Base-by-base conservation (phyloP, 805 yeast genomes). In the Cyberlindnera saturnus region DNA sequence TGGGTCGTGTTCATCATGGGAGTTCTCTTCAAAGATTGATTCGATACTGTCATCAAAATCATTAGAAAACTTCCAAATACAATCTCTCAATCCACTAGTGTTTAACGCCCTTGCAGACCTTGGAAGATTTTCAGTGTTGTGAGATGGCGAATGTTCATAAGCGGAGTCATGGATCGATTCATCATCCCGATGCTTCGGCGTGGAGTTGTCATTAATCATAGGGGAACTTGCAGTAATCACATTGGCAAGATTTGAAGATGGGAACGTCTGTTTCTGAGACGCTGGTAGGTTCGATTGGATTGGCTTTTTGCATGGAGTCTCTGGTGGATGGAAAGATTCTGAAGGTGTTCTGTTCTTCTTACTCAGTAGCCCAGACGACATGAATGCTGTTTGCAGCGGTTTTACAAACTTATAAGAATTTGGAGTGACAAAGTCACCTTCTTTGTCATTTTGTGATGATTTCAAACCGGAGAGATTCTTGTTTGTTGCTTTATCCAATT, bases 361-460 rank as follows among this genome's bases (percentile, higher is more conserved):
- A 32, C 83, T 77, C 46, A 81, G 62, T 31, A 87, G 65, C 0
- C 96, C 96, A 0, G 86, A 67, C 3, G 90, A 75, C 59, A 78
- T 73, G 62, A 87, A 87, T 14, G 93, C 96, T 0, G 90, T 82
- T 59, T 86, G 95, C 33, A 87, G 70, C 3, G 96, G 96, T 57
- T 83, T 85, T 18, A 85, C 93, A 38, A 79, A 76, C 49, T 79
- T 75, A 62, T 82, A 86, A 14, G 74, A 68, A 33, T 73, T 77
- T 1, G 84, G 81, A 0, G 82, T 74, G 30, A 62, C 54, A 44
- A 66, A 67, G n/a, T 59, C 60, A 3, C 32, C 47, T 5, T 48
- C 51, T 3, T 34, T 41, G n/a, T 34, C 33, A 10, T 23, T 34
- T 5, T 43, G 46, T 3, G 34, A 15, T 16, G 38, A 26, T 38